A percentile compares a stretch with the other conserved stretches of the same genome.
Evolutionary conservation across 306 rosid species (phyloP).

Genomic region (Canavalia gladiata): DNA sequence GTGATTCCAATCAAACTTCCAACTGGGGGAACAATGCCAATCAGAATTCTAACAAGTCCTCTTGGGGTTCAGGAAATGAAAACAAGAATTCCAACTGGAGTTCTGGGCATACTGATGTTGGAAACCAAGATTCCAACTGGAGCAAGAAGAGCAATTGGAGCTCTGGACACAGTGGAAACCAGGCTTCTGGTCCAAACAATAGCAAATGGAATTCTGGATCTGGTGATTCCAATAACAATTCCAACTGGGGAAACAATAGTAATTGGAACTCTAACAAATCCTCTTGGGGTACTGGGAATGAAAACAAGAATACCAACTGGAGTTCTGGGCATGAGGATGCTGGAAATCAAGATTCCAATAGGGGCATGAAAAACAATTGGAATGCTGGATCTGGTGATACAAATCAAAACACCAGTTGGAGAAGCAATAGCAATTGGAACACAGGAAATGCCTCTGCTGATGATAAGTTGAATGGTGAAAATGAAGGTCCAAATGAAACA

Average conservation of each 20-base stretch:
- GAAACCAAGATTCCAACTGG: slow-evolving; percentile 48
- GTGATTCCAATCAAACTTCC: slow-evolving; percentile 38
- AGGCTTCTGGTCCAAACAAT: slow-evolving; percentile 22
- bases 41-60: background rate
- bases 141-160: slow-evolving; percentile 50
- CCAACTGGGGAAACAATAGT: slow-evolving; percentile 39
- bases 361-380: slow-evolving; percentile 62
- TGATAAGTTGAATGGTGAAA: slow-evolving; percentile 38
- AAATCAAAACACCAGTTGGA: slow-evolving; percentile 47
- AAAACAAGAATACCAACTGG: slow-evolving; percentile 46
- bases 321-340: slow-evolving; percentile 48
- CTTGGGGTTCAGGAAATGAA: slow-evolving; percentile 39
- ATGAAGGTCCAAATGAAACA: slow-evolving; percentile 50
- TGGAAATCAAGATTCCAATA: slow-evolving; percentile 49
- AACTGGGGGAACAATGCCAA: slow-evolving; percentile 38
- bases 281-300: slow-evolving; percentile 45
- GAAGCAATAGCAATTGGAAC: slow-evolving; percentile 52
- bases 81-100: slow-evolving; percentile 42
- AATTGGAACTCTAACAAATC: slow-evolving; percentile 18
- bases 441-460: slow-evolving; percentile 52
- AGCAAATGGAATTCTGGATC: background rate
- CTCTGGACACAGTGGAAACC: slow-evolving; percentile 42
- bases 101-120: slow-evolving; percentile 38
- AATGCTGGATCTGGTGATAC: slow-evolving; percentile 54
- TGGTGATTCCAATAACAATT: slow-evolving; percentile 26